Evolutionary conservation across 495 filamentous ascomycete genomes (phyloP), one percentile per base, ranked within the genome.

Genomic region (Xylaria grammica): DNA sequence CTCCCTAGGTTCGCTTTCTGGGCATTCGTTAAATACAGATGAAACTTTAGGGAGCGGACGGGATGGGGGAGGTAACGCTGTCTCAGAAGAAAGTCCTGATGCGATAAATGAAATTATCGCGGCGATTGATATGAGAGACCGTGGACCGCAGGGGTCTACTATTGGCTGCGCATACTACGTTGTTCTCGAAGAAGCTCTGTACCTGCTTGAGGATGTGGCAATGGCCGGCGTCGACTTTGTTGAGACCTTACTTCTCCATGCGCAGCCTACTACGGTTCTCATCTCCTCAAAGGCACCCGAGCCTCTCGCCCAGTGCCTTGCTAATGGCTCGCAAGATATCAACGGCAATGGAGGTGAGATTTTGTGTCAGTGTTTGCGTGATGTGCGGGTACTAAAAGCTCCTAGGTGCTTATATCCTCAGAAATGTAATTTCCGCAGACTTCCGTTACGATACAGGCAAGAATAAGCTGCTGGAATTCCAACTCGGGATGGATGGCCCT

Each of bases 101-200:
- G 81, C 80, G 1, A 73, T 90, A 24, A 85, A 87, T 64, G 92
- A 96, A 74, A 79, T 95, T 34, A 87, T 98, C 62, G 92, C 93
- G 85, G 93, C 91, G 1, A 79, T 97, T 29, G 91, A 97, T 60
- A 81, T 92, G 70, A 86, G 84, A 58, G 87, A 90, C 22, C 79
- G 86, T 15, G 89, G 85, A 0, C 63, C 63, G 5, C 69, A 30
- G 22, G 48, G 63, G 9, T 65, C 54, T 54, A 90, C 85, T 0
- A 81, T 98, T 15, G 95, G 95, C 5, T 98, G 94, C 72, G 89
- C 91, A 26, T 97, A 95, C 74, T 99, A 94, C 74, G 81, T 89
- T 22, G 88, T 87, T 3, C 76, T 84, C 45, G 87, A 96, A 34
- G 89, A 92, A 72, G 89, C 80, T 51, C 75, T 99, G 13, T 90